These are phyloP conservation scores for Amphirosellinia nigrospora DNA, from an alignment of 495 filamentous ascomycete species.

Conservation along the genomic window DNA sequence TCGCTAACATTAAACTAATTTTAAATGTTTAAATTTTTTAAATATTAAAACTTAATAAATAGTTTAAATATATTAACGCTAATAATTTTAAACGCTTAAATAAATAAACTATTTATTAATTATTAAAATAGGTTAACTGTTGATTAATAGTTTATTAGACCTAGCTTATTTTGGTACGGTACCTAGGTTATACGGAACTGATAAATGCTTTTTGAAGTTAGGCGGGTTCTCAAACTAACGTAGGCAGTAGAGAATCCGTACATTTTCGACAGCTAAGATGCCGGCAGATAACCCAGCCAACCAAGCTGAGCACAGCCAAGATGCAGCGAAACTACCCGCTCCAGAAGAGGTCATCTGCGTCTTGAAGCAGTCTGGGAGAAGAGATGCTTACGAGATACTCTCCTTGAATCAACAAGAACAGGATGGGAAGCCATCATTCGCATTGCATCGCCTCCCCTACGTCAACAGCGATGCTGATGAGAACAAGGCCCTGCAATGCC, in stretches of 20 bases:
- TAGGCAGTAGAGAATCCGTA: background rate
- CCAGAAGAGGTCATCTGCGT: slow-evolving; percentile 19
- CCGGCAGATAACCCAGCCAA: background rate
- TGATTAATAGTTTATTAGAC: no score
- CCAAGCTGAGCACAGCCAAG: background rate
- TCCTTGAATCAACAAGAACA: slow-evolving; percentile 6
- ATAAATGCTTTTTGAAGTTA: background rate
- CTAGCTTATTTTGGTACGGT: no score
- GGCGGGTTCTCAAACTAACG: no score
- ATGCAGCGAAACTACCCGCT: background rate
- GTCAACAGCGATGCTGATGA: background rate
- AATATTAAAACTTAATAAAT: no score
- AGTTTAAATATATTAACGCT: no score
- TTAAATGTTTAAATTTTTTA: no score
- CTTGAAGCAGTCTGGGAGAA: background rate
- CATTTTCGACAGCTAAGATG: background rate
- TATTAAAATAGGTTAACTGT: no score
- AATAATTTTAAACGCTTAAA: no score
- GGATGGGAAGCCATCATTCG: slow-evolving; percentile 1
- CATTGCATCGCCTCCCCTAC: background rate
- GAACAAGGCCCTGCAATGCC: background rate
- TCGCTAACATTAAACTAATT: no score
- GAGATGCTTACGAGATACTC: slow-evolving; percentile 6
- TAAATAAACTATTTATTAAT: no score
- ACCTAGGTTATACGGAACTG: no score